Base-by-base conservation (phyloP, 108 stramenopile species). In the Nitzschia putrida region DNA sequence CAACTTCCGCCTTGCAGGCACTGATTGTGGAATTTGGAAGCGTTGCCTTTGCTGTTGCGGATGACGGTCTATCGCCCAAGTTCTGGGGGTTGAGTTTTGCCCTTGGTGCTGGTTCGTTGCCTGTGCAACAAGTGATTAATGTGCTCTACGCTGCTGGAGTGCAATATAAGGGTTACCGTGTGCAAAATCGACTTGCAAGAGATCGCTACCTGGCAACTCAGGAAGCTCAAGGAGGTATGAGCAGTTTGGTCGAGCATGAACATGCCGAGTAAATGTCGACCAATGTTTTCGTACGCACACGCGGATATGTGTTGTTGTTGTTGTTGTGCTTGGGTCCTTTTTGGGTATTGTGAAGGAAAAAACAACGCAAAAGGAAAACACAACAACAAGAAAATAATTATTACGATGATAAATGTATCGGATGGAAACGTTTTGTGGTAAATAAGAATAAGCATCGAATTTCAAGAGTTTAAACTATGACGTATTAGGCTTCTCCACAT, bases 1-100 rank as follows among this genome's bases (percentile, higher is more conserved):
- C 83, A 39, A 97, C 97, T 18, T 72, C 93, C 18, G 73, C 81
- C 21, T 69, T 90, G 23, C 98, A 99, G 83, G 82, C 82, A 59
- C 53, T 97, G 37, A 94, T 98, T 69, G 97, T 99, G 12, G 66
- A 97, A 68, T 91, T 86, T 66, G 98, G 96, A 12, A 88, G 93
- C 0, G 70, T 88, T 37, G 86, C 91, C 0, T 82, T 91, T 60
- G 72, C 79, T 47, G 91, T 92, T 14, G 49, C 71, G 10, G 85
- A 87, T 22, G 85, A 52, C 29, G 91, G 91, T 20, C 76, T 92
- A 2, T 23, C 23, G 24, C 68, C 57, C 11, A 57, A 74, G 54
- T 78, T 73, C 42, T 89, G 87, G 86, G 75, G 57, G 20, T 26
- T 84, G 0, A 77, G 80, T 39, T 53, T 88, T 44, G 57, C 64